Base-by-base conservation (phyloP, 2,329 filamentous ascomycete genomes). In the Xylariales sp. region DNA sequence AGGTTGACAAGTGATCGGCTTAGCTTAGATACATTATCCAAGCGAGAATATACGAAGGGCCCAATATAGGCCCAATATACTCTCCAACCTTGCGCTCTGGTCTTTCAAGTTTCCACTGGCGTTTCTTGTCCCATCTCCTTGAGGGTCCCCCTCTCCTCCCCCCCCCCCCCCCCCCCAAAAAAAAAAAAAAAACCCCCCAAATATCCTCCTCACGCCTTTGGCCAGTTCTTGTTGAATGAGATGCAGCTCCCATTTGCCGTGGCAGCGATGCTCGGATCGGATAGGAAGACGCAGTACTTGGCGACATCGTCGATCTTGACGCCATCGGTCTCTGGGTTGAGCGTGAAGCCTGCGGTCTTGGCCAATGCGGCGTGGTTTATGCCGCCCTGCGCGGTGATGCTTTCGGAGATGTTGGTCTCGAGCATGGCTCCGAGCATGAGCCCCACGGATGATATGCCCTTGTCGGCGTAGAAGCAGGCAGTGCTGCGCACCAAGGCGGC, bases 401-500 rank as follows among this genome's bases (percentile, higher is more conserved):
- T 60, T 20, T 72, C 67, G 3, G 41, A 47, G 34, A 81, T 78
- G 43, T 78, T 77, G 10, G 76, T 79, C 4, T 42, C 44, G 14
- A 61, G 42, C 69, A 79, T 77, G n/a, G 60, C 67, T 8, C 72
- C 74, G 29, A 75, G 60, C 45, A 75, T 55, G 41, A 79, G 54
- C 2, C 66, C 67, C 23, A 76, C 65, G 44, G 63, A 67, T 34
- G 68, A 65, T 42, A 81, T 74, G 17, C 74, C 74, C 55, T 71
- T 69, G 20, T 60, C 57, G 1, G 67, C 67, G 48, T 81, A 81
- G 49, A 65, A 74, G 0, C 67, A 64, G 3, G 75, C 76, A 12
- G 74, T 81, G 55, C 74, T 80, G 54, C 72, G 74, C 12, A 72
- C 76, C 40, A 79, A 54, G 1, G 70, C 74, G 4, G 74, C 49